These are phyloP conservation scores for Epichloe festucae DNA, from an alignment of 2,329 filamentous ascomycete species.

Conservation along the genomic window DNA sequence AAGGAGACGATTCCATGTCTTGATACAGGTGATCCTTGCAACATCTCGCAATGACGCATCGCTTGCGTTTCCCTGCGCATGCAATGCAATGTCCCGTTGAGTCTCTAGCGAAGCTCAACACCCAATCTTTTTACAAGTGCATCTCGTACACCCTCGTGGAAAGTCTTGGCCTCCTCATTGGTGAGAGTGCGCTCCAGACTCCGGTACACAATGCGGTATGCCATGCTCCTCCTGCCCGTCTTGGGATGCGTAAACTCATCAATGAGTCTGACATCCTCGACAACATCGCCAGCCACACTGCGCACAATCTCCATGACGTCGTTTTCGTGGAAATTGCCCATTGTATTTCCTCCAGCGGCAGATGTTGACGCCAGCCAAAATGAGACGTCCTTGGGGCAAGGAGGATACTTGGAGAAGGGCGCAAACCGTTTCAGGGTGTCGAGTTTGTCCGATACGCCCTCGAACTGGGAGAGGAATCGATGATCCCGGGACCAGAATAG, in stretches of 20 bases:
- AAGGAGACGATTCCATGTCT: not conserved
- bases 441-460: constrained; percentile 40
- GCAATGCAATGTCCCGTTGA: not conserved
- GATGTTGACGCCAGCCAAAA: constrained; percentile 62
- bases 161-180: constrained; percentile 61
- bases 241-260: constrained; percentile 86
- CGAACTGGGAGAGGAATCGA: constrained; percentile 81
- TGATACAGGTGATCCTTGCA: not conserved
- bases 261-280: constrained; percentile 74
- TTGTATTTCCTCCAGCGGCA: constrained; percentile 34
- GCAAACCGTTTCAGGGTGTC: constrained; percentile 49
- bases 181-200: constrained; percentile 85
- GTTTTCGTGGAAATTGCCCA: constrained; percentile 68
- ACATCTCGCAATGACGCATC: not conserved
- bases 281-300: constrained; percentile 64
- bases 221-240: constrained; percentile 70
- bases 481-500: constrained; percentile 86
- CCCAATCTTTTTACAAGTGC: constrained; percentile 58
- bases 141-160: constrained; percentile 57
- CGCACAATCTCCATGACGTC: constrained; percentile 95
- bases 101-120: constrained; percentile 44
- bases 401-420: constrained; percentile 84
- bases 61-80: not conserved
- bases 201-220: constrained; percentile 87
- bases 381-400: constrained; percentile 81